Evolutionary conservation across 2,329 filamentous ascomycete species (phyloP).

Genomic region (Capronia epimyces): DNA sequence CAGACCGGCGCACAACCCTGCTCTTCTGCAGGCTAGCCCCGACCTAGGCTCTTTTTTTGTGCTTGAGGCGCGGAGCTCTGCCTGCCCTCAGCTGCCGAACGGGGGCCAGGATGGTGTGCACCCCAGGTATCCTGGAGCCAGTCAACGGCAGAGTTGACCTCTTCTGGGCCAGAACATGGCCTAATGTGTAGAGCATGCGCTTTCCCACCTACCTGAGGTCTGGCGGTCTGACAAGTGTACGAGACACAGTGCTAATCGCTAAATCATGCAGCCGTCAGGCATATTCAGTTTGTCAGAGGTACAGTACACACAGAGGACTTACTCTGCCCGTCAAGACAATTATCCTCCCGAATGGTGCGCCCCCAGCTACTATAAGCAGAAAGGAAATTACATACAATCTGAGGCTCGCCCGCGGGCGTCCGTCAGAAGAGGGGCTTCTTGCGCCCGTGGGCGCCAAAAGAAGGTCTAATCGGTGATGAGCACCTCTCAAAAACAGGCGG

Average conservation of each 20-base stretch:
- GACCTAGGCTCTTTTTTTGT: slow-evolving; percentile 10
- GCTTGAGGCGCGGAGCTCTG: background rate
- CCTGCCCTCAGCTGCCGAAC: background rate
- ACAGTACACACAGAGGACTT: too few relatives aligned
- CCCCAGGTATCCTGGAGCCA: background rate
- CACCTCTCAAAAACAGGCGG: slow-evolving; percentile 9
- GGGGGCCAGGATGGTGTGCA: background rate
- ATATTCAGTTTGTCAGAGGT: too few relatives aligned
- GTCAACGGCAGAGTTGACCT: background rate
- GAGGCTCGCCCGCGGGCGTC: background rate
- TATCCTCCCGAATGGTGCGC: background rate
- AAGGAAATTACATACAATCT: slow-evolving; percentile 1
- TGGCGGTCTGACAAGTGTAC: background rate
- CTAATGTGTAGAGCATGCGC: too few relatives aligned
- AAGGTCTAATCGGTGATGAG: slow-evolving; percentile 1
- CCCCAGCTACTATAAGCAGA: background rate
- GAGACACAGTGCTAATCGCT: background rate
- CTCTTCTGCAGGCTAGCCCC: slow-evolving; percentile 17
- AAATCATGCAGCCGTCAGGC: background rate
- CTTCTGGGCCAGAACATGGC: background rate
- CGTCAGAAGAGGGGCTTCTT: background rate
- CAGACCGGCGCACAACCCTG: slow-evolving; percentile 11
- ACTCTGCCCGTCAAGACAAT: too few relatives aligned
- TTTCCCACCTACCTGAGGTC: too few relatives aligned
- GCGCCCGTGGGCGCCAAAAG: background rate